Percentiles rank a stretch among this genome's conserved stretches.
phyloP scores from a whole-genome alignment of 78 protist species.

The Dictyostelium firmibasis region DNA sequence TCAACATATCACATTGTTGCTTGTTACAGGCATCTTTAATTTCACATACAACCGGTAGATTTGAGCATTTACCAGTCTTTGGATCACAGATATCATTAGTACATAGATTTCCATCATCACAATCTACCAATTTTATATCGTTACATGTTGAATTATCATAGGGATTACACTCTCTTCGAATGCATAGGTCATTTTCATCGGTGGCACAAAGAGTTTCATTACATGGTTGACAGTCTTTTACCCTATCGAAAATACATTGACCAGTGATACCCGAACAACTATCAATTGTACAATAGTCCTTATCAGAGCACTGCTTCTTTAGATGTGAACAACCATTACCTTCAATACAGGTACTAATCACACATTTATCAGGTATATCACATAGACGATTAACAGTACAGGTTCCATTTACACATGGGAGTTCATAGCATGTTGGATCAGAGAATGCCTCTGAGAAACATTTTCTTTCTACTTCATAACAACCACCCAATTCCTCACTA shows the following conservation, averaged over 20 bases:
- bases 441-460: neutral
- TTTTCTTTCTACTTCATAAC: neutral
- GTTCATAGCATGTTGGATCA: neutral
- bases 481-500: slow-evolving; percentile 8
- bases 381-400: neutral
- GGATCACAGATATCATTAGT: slow-evolving; percentile 13
- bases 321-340: slow-evolving; percentile 1
- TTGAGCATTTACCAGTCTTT: neutral
- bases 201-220: neutral
- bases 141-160: neutral
- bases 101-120: slow-evolving; percentile 16
- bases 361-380: slow-evolving; percentile 41
- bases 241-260: neutral
- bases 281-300: slow-evolving; percentile 40
- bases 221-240: slow-evolving; percentile 31
- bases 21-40: neutral
- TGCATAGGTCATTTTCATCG: neutral
- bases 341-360: slow-evolving; percentile 36
- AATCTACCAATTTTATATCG: neutral
- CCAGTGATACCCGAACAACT: slow-evolving; percentile 16
- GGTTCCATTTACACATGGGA: neutral
- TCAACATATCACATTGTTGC: slow-evolving; percentile 3
- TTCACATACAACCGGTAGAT: neutral
- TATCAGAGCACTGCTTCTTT: neutral
- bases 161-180: slow-evolving; percentile 39